Evolutionary conservation across 1,139 yeast genomes (phyloP).

Genomic region (Lodderomyces metapsilosis): DNA sequence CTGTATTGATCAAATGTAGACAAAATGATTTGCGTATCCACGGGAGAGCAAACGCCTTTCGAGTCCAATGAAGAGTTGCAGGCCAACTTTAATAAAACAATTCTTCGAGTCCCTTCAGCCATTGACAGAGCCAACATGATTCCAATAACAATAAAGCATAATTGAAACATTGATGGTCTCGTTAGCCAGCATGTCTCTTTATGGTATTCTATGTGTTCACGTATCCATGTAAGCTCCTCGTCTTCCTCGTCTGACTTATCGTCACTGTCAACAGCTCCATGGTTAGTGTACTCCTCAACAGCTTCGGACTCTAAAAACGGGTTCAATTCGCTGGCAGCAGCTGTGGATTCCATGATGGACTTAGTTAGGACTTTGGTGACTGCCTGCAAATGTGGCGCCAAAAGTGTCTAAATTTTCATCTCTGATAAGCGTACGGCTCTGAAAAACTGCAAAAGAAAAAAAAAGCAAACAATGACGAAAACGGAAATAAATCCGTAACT

Average conservation of each 20-base stretch:
- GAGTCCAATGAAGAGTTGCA: conserved; percentile 27
- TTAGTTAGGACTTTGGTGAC: no score
- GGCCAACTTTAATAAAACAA: conserved; percentile 30
- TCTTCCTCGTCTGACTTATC: conserved; percentile 14
- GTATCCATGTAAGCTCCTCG: conserved; percentile 35
- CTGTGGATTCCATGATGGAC: neutral
- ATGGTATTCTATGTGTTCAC: conserved; percentile 33
- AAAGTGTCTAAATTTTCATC: no score
- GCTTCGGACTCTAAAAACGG: neutral
- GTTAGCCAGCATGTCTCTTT: conserved; percentile 32
- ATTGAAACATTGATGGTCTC: conserved; percentile 33
- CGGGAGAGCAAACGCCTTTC: conserved; percentile 28
- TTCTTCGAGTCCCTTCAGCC: conserved; percentile 29
- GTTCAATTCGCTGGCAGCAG: neutral
- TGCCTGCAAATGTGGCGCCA: no score
- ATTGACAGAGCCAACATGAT: conserved; percentile 24
- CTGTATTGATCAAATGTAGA: conserved; percentile 29
- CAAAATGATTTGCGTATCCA: conserved; percentile 31
- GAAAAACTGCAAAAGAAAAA: neutral
- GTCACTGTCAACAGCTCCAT: neutral
- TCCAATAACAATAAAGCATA: conserved; percentile 25
- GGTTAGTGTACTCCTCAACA: neutral
- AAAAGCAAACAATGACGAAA: neutral
- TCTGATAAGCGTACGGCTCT: conserved; percentile 1
- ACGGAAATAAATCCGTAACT: neutral